These are phyloP conservation scores for Fraxinus albicans DNA, from an alignment of 305 asterid genomes.

Conservation along the genomic window DNA sequence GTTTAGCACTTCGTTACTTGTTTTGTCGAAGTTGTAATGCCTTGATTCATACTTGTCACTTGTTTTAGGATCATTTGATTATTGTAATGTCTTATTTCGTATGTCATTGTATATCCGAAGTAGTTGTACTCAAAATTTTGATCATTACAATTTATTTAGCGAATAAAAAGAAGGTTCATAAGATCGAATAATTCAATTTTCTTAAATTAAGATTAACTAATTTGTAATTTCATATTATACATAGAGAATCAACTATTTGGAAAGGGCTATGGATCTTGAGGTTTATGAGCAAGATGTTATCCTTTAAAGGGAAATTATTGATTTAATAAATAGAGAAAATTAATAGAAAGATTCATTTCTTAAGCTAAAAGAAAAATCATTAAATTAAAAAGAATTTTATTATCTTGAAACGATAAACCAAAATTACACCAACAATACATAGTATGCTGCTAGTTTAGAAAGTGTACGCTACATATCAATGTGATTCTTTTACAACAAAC, in stretches of 20 bases:
- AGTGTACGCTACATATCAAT: background rate
- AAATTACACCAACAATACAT: background rate
- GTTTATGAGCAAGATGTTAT: background rate
- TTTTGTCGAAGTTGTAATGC: background rate
- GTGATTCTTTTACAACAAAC: background rate
- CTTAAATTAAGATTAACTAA: background rate
- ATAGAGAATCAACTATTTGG: background rate
- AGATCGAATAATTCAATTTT: background rate
- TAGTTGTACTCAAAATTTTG: background rate
- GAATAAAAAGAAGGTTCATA: background rate
- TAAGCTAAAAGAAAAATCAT: background rate
- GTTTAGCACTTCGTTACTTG: background rate
- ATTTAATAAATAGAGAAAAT: background rate
- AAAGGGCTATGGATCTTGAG: background rate
- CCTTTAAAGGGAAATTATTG: background rate
- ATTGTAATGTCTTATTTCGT: background rate
- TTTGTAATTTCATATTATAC: background rate
- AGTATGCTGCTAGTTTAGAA: background rate
- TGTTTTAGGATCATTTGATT: background rate
- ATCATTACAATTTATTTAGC: background rate
- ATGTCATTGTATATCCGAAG: background rate
- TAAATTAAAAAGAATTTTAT: too few species aligned
- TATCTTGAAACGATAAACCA: background rate
- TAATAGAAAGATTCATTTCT: background rate
- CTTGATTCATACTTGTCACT: background rate